phyloP scores from a whole-genome alignment of 768 basidiomycete genomes.

The Erythrobasidium yunnanense region DNA sequence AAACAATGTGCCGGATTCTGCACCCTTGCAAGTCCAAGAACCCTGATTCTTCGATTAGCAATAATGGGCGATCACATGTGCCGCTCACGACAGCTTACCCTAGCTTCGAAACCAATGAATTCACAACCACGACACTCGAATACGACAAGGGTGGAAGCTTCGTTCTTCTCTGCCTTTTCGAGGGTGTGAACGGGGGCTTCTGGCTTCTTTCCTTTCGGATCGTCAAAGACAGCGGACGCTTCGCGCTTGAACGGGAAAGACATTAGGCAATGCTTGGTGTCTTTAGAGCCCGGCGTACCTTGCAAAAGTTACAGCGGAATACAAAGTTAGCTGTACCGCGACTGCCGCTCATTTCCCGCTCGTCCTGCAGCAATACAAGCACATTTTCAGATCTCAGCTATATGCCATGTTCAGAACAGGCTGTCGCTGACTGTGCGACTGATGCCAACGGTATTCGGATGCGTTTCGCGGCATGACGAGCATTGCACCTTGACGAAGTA shows the following conservation, averaged over 20 bases:
- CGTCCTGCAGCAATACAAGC: constrained; percentile 25
- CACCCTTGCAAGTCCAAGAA: constrained; percentile 63
- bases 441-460: constrained; percentile 34
- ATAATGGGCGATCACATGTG: not conserved
- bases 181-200: constrained; percentile 46
- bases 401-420: not conserved
- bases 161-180: constrained; percentile 49
- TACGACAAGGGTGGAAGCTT: constrained; percentile 56
- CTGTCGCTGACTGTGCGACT: constrained; percentile 29
- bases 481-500: constrained; percentile 34
- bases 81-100: constrained; percentile 44
- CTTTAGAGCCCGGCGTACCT: constrained; percentile 59
- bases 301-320: constrained; percentile 36
- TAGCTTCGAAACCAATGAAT: constrained; percentile 64
- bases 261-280: not conserved
- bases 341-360: constrained; percentile 31
- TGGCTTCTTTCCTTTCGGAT: constrained; percentile 29
- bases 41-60: constrained; percentile 49
- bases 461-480: constrained; percentile 33
- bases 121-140: constrained; percentile 82
- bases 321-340: constrained; percentile 37
- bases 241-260: not conserved
- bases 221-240: constrained; percentile 30
- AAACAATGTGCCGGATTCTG: constrained; percentile 51
- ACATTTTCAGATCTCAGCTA: too few relatives aligned